These are phyloP conservation scores for Lunularia cruciata DNA, from an alignment of 225 moss, liverwort and hornwort genomes.

Conservation along the genomic window DNA sequence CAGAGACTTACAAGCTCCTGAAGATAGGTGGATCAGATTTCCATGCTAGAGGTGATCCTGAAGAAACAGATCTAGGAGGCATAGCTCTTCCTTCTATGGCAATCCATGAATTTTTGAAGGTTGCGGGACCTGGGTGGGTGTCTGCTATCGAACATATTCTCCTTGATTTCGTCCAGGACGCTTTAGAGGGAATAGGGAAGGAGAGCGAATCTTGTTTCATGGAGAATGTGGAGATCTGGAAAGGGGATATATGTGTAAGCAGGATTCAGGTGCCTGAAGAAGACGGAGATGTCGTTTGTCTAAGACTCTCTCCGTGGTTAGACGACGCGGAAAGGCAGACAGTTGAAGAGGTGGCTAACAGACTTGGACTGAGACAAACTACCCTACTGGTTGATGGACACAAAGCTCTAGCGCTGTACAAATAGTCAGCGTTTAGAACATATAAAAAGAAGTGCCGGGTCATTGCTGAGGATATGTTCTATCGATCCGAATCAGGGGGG, in stretches of 20 bases:
- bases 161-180: conserved; percentile 53
- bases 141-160: conserved; percentile 62
- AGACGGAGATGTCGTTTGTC: conserved; percentile 18
- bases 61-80: conserved; percentile 76
- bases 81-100: conserved; percentile 60
- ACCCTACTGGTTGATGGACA: conserved; percentile 28
- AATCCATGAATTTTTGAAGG: conserved; percentile 70
- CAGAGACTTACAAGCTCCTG: conserved; percentile 58
- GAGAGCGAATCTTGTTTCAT: background rate
- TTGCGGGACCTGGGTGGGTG: conserved; percentile 69
- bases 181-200: conserved; percentile 15
- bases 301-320: conserved; percentile 67
- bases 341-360: conserved; percentile 48
- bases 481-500: too few relatives aligned
- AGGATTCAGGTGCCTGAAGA: conserved; percentile 35
- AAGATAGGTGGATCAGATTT: conserved; percentile 93
- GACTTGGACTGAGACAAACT: conserved; percentile 58
- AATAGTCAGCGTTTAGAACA: too few relatives aligned
- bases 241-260: conserved; percentile 51
- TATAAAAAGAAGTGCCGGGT: too few relatives aligned
- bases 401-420: conserved; percentile 14
- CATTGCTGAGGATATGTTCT: too few relatives aligned
- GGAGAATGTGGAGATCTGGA: conserved; percentile 33
- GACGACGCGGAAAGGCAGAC: conserved; percentile 56
- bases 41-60: conserved; percentile 63